Evolutionary conservation across 2,329 filamentous ascomycete genomes (phyloP), one percentile per base, ranked within the genome.

Genomic region (Xylariaceae sp.): DNA sequence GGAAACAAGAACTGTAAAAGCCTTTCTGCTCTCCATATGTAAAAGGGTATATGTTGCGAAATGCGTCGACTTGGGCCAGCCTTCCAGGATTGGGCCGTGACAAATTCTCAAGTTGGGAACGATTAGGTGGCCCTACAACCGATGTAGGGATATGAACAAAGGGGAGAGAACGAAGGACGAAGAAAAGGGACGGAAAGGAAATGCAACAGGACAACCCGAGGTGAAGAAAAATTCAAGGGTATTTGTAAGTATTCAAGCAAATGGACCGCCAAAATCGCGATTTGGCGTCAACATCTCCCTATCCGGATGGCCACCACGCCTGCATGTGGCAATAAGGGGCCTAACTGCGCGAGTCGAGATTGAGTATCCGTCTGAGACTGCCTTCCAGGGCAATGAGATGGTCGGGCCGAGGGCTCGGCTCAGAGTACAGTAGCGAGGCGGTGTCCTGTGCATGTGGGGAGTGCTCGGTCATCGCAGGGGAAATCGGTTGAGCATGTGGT

Each of bases 331-430:
- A 2, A 34, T 21, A n/a, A 40, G 18, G n/a, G 11, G 42, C 36
- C 33, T 50, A 52, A 35, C 32, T 34, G 9, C 45, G 41, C 3
- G 55, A 46, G 27, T 54, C 52, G 19, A 61, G 40, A 34, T 76
- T 76, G 44, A 78, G 61, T 38, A 76, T 68, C 41, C 70, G 67
- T 33, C 73, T 67, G 40, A 78, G 67, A 46, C 66, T 66, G 35
- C 75, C 68, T 50, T 78, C 74, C 66, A 77, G 71, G 9, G 65
- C 63, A 31, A 67, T 55, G 26, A 76, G 53, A 38, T 69, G 63
- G n/a, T 61, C 52, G 4, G 62, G 45, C 15, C 54, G 57, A 17
- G 47, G 37, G 23, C 47, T 47, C 12, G 45, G 40, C 30, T 21
- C 40, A 15, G 44, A 19, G 1, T 44, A 34, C 5, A 43, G 44